Conservation (phyloP, 345 rosid genomes). For the Eucalyptus erythrocorys region DNA sequence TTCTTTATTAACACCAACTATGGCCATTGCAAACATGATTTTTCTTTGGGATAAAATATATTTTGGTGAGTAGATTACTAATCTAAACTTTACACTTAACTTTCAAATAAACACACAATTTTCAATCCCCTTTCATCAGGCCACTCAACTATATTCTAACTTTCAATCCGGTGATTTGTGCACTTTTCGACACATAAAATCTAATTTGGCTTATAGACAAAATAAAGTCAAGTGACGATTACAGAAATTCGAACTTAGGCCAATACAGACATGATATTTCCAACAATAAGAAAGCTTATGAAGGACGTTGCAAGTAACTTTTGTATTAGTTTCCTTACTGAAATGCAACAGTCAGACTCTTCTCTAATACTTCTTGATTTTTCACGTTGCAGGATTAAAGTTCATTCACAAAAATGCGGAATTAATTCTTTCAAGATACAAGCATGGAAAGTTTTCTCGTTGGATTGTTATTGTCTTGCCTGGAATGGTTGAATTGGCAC, state of each 20-base stretch:
- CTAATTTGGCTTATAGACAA: not conserved
- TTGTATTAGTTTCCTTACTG: not conserved
- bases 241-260: not conserved
- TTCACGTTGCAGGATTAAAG: slow-evolving; percentile 13
- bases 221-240: not conserved
- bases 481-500: slow-evolving; percentile 38
- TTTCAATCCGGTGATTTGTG: not conserved
- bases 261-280: not conserved
- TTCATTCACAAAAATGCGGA: slow-evolving; percentile 23
- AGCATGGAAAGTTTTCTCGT: slow-evolving; percentile 17
- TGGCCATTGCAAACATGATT: not conserved
- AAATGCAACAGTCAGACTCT: not conserved
- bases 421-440: slow-evolving; percentile 7
- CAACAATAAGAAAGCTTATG: not conserved
- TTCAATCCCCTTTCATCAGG: not conserved
- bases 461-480: slow-evolving; percentile 42
- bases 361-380: not conserved
- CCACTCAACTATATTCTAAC: not conserved
- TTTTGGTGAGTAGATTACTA: not conserved
- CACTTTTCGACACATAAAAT: not conserved
- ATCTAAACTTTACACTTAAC: not conserved
- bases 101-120: not conserved
- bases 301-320: not conserved
- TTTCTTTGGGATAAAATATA: not conserved
- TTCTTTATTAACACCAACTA: not conserved